A percentile compares a stretch with the other conserved stretches of the same genome.
Conservation (phyloP, 768 basidiomycete species). For the Tricholoma sp. region DNA sequence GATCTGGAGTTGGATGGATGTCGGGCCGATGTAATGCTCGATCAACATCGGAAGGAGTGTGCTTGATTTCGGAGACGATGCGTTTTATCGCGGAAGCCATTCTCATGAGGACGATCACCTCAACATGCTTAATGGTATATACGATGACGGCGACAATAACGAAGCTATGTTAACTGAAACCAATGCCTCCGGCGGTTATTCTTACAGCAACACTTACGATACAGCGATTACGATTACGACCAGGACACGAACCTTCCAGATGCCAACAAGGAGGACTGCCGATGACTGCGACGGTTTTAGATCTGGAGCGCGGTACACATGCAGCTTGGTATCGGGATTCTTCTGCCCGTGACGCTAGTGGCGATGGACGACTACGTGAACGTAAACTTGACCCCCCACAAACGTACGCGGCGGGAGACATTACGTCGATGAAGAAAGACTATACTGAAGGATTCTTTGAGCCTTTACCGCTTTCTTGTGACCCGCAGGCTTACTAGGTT, state of each 20-base stretch:
- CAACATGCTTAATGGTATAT: neutral
- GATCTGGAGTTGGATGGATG: constrained; percentile 21
- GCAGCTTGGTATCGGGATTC: neutral
- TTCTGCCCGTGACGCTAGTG: neutral
- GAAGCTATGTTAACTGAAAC: neutral
- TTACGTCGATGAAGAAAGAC: constrained; percentile 3
- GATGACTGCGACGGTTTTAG: neutral
- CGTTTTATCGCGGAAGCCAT: neutral
- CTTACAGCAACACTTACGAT: neutral
- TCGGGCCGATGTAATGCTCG: neutral
- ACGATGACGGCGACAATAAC: neutral
- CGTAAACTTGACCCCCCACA: neutral
- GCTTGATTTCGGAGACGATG: constrained; percentile 3
- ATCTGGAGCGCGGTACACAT: neutral
- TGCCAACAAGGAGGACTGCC: constrained; percentile 8
- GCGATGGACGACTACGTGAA: neutral
- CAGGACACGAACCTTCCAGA: neutral
- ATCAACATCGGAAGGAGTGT: neutral
- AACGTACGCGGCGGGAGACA: too few species aligned
- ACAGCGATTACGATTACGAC: neutral
- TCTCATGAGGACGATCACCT: neutral
- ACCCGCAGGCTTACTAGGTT: constrained; percentile 7
- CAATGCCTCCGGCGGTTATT: neutral
- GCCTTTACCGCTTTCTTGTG: constrained; percentile 8
- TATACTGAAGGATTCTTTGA: constrained; percentile 6